Percentiles rank a stretch among this genome's conserved stretches.
Conservation (phyloP, 441 rosid genomes). For the Pelargonium myrrhifolium region DNA sequence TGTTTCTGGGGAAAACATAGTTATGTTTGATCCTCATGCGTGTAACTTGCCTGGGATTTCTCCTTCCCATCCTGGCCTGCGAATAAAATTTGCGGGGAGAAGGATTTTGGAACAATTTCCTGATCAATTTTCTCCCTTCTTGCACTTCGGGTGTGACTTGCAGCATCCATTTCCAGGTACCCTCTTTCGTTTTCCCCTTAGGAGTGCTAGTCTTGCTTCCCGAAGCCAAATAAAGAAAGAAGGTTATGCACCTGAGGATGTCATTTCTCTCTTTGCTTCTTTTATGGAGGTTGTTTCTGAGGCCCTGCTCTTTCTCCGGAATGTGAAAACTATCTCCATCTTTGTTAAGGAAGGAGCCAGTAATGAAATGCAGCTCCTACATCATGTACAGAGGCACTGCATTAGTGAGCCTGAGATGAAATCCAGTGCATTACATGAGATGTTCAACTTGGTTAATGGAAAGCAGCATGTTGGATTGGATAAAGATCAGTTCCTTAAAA, state of each 20-base stretch:
- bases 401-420: conserved; percentile 47
- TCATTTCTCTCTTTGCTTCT: conserved; percentile 72
- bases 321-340: conserved; percentile 69
- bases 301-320: conserved; percentile 73
- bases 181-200: conserved; percentile 94
- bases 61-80: conserved; percentile 96
- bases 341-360: conserved; percentile 82
- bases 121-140: conserved; percentile 91
- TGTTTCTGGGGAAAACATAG: conserved; percentile 97
- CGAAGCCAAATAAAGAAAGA: conserved; percentile 90
- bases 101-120: conserved; percentile 95
- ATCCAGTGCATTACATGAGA: conserved; percentile 40
- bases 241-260: conserved; percentile 80
- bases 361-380: conserved; percentile 74
- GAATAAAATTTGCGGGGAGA: conserved; percentile 86
- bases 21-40: conserved; percentile 99
- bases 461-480: conserved; percentile 61
- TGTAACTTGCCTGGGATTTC: conserved; percentile 90
- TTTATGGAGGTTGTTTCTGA: conserved; percentile 79
- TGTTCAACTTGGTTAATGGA: conserved; percentile 54
- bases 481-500: conserved; percentile 68
- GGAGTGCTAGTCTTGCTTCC: conserved; percentile 62
- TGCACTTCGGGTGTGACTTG: conserved; percentile 95
- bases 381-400: conserved; percentile 60
- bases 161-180: conserved; percentile 84